Base-by-base conservation (phyloP, 2,329 filamentous ascomycete species). In the Pseudogymnoascus sp. region DNA sequence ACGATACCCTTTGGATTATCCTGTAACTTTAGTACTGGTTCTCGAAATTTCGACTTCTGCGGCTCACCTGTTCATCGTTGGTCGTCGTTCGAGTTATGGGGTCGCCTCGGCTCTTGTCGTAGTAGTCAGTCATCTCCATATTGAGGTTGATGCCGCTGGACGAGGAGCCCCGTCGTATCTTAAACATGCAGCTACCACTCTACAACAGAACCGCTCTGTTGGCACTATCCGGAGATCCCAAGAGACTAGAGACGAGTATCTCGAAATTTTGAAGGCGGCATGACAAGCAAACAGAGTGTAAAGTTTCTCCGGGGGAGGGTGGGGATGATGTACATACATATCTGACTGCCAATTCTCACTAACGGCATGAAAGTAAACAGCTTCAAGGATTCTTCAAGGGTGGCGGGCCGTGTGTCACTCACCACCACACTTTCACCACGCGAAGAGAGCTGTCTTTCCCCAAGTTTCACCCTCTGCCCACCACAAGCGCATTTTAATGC, bases 131-230 rank as follows among this genome's bases (percentile, higher is more conserved):
- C 48, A 55, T 33, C 48, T 55, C 48, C 48, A 55, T 55, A 5
- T 55, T 55, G 48, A 75, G 48, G 12, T 55, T 33, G 48, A 8
- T 10, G 29, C 48, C 27, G 29, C 48, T 55, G 48, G 48, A 55
- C 48, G 48, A 55, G 27, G 48, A 55, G 48, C 48, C 48, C 48
- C 48, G 48, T 55, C 48, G 48, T 5, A 9, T 55, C 12, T 27
- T 55, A 55, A 55, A 55, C 48, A 55, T 55, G 48, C 48, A 55
- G 29, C 7, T 31, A 33, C 27, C 27, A n/a, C 48, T 29, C 48
- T 55, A 55, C 6, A 17, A 55, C n/a, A 55, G 48, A 33, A 33
- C 27, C 29, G 27, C 48, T 55, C 48, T 33, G n/a, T 17, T 55
- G 48, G 48, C 27, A 55, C 48, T 17, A 55, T 33, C n/a, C 27